These are phyloP conservation scores for Blastocystis sp. DNA, from an alignment of 352 stramenopile genomes.

Conservation along the genomic window DNA sequence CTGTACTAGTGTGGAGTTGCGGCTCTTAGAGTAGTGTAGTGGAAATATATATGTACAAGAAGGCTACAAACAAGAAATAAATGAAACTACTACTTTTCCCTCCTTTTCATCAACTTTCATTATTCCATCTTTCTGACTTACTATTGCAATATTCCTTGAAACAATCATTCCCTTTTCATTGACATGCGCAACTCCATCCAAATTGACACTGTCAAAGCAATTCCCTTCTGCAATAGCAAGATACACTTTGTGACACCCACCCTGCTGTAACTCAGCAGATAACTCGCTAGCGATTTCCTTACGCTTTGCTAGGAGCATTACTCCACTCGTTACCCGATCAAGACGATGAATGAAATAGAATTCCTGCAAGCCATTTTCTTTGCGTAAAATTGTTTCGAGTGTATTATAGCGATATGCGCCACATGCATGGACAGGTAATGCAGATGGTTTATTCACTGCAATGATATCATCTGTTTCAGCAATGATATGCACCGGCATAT, in stretches of 20 bases:
- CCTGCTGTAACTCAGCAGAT: background rate
- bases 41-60: conserved; percentile 36
- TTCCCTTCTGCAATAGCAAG: background rate
- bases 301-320: conserved; percentile 10
- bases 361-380: background rate
- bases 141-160: background rate
- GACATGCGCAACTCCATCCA: background rate
- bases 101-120: background rate
- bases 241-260: conserved; percentile 40
- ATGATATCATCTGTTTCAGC: conserved; percentile 49
- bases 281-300: background rate
- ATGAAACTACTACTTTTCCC: background rate
- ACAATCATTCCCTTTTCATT: background rate
- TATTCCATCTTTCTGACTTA: conserved; percentile 52
- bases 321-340: conserved; percentile 46
- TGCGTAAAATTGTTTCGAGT: conserved; percentile 40
- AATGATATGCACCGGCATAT: background rate
- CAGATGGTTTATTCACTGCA: conserved; percentile 28
- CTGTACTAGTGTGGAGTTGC: conserved; percentile 17
- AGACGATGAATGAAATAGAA: conserved; percentile 58
- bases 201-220: background rate
- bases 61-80: background rate
- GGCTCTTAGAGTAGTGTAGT: background rate
- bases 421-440: conserved; percentile 54
- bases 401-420: conserved; percentile 50